Conservation (phyloP, 164 flowering plant species). For the Macadamia integrifolia region DNA sequence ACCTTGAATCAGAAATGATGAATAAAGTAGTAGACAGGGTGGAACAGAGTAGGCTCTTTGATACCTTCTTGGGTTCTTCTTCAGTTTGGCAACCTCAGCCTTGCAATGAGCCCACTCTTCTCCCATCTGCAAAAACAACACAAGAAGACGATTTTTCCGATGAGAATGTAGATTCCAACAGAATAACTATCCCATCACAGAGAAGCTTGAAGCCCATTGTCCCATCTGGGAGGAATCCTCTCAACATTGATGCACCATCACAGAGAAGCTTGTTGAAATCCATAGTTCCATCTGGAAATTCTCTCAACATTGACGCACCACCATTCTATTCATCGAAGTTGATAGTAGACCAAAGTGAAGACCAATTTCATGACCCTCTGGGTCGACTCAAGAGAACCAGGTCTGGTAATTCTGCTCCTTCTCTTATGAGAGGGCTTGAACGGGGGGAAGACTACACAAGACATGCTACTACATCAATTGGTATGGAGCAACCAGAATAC, state of each 20-base stretch:
- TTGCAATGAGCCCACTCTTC: slow-evolving; percentile 49
- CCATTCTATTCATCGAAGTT: slow-evolving; percentile 58
- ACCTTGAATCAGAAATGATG: slow-evolving; percentile 80
- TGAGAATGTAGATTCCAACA: slow-evolving; percentile 44
- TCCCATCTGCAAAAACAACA: slow-evolving; percentile 7
- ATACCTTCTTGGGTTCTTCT: slow-evolving; percentile 75
- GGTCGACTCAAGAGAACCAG: slow-evolving; percentile 68
- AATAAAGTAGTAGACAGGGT: slow-evolving; percentile 51
- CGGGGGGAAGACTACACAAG: not conserved
- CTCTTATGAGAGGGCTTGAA: slow-evolving; percentile 3
- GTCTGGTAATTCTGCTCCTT: slow-evolving; percentile 30
- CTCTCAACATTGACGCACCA: slow-evolving; percentile 57
- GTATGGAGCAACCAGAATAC: slow-evolving; percentile 27
- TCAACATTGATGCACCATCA: slow-evolving; percentile 68
- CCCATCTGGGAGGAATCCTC: slow-evolving; percentile 28
- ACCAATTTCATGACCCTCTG: slow-evolving; percentile 31
- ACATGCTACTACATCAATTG: not conserved
- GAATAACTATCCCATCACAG: not conserved
- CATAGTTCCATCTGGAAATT: slow-evolving; percentile 24
- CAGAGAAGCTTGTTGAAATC: slow-evolving; percentile 14
- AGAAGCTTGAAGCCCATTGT: slow-evolving; percentile 10
- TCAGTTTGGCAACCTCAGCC: slow-evolving; percentile 98
- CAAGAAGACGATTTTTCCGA: slow-evolving; percentile 43
- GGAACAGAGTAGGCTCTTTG: slow-evolving; percentile 69
- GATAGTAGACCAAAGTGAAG: slow-evolving; percentile 16